phyloP scores from a whole-genome alignment of 257 asterid genomes.

The Primulina eburnea region DNA sequence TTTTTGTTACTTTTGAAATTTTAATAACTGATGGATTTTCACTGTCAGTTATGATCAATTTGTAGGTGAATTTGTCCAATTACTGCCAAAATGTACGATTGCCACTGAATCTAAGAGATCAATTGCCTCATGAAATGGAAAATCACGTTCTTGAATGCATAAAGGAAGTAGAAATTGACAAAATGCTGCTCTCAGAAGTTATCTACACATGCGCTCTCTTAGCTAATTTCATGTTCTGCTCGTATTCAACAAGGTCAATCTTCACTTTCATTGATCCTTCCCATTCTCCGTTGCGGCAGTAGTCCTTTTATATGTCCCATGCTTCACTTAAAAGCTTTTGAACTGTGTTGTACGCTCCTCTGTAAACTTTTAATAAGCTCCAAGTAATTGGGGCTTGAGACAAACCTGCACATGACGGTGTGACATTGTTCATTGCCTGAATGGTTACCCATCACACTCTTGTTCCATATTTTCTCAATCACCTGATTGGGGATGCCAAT shows the following conservation, averaged over 20 bases:
- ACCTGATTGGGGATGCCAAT: slow-evolving; percentile 9
- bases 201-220: slow-evolving; percentile 66
- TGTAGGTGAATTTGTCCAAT: slow-evolving; percentile 48
- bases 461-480: slow-evolving; percentile 7
- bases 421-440: no score
- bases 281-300: slow-evolving; percentile 20
- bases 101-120: slow-evolving; percentile 66
- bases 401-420: neutral
- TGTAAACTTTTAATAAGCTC: neutral
- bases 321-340: slow-evolving; percentile 14
- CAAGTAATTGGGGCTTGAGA: neutral
- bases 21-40: slow-evolving; percentile 23
- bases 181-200: slow-evolving; percentile 62
- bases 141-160: slow-evolving; percentile 58
- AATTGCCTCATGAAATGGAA: slow-evolving; percentile 76
- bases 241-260: slow-evolving; percentile 65
- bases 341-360: slow-evolving; percentile 14
- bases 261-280: slow-evolving; percentile 11
- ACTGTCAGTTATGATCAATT: slow-evolving; percentile 20
- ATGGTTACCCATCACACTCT: neutral
- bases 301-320: slow-evolving; percentile 13
- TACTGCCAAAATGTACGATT: slow-evolving; percentile 51
- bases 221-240: slow-evolving; percentile 79
- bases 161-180: slow-evolving; percentile 48
- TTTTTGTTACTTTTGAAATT: slow-evolving; percentile 13